Base-by-base conservation (phyloP, 2,329 filamentous ascomycete genomes). In the Verticillium dahliae region DNA sequence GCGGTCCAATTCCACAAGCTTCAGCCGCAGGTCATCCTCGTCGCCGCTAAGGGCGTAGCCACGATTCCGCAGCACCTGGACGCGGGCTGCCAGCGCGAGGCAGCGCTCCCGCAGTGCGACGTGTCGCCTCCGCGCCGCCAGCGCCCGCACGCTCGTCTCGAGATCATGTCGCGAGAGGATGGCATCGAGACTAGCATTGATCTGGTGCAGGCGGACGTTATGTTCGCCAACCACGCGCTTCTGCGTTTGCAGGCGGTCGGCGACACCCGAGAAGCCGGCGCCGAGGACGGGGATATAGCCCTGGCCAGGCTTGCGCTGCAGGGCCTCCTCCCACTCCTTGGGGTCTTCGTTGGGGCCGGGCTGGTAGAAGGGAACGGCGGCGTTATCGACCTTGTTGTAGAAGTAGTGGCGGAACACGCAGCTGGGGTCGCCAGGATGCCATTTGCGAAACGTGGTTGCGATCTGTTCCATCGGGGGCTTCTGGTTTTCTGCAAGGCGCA, bases 381-480 rank as follows among this genome's bases (percentile, higher is more conserved):
- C 84, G 69, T 90, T 85, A 65, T 90, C 87, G 65, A 93, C 90
- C 67, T 90, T 87, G 76, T 95, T 95, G 81, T 95, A 96, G 73
- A 95, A 91, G 78, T 94, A 94, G 71, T 90, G 81, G 73, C 91
- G 90, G 78, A 95, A 92, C 34, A 84, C 85, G 68, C 90, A 92
- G 71, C 85, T 86, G 27, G 85, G 81, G 72, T 81, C 84, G 33
- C 81, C 75, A 1, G 90, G 87, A 64, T 90, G 82, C 91, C 91
- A 95, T 76, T 93, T 92, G 63, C 85, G 80, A 59, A 85, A 78
- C 50, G 95, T 81, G 33, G 86, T 80, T 63, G 82, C 80, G 73
- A 93, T 90, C 73, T 94, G 90, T 62, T 92, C 88, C 22, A 86
- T 81, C 55, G 93, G 84, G 57, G 87, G 85, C 72, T 92, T 92